Conservation (phyloP, 2,329 filamentous ascomycete species). For the Ceratocystis albifundus region DNA sequence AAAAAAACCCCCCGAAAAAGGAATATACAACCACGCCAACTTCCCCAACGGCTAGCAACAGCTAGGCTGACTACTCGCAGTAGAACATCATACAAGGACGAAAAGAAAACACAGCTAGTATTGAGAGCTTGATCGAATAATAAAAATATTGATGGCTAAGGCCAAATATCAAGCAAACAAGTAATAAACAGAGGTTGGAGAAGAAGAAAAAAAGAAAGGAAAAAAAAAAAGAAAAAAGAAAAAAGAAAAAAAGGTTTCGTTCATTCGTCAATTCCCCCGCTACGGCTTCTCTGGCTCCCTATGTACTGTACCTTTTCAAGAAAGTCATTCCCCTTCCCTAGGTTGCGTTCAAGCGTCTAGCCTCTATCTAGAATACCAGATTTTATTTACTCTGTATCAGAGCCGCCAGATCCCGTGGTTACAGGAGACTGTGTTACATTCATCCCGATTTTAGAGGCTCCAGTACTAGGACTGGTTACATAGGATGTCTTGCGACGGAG, state of each 20-base stretch:
- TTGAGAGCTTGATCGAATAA: background rate
- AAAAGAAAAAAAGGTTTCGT: slow-evolving; percentile 7
- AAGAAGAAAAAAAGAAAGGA: slow-evolving; percentile 13
- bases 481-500: slow-evolving; percentile 39
- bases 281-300: background rate
- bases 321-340: background rate
- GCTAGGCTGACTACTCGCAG: too few relatives aligned
- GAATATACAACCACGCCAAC: background rate
- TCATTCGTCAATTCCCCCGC: slow-evolving; percentile 3
- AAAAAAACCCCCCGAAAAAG: slow-evolving; percentile 12
- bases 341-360: background rate
- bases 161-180: slow-evolving; percentile 2
- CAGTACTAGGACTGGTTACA: slow-evolving; percentile 33
- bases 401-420: slow-evolving; percentile 32
- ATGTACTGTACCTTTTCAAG: slow-evolving; percentile 1
- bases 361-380: background rate
- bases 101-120: slow-evolving; percentile 2
- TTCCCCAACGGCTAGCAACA: too few relatives aligned
- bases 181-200: slow-evolving; percentile 6
- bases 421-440: slow-evolving; percentile 41
- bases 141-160: background rate
- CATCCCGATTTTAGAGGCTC: slow-evolving; percentile 45
- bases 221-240: slow-evolving; percentile 5
- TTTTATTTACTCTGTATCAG: slow-evolving; percentile 31
- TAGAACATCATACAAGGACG: background rate